phyloP scores from a whole-genome alignment of 169 alveolate species.

The Plasmodium sp. region DNA sequence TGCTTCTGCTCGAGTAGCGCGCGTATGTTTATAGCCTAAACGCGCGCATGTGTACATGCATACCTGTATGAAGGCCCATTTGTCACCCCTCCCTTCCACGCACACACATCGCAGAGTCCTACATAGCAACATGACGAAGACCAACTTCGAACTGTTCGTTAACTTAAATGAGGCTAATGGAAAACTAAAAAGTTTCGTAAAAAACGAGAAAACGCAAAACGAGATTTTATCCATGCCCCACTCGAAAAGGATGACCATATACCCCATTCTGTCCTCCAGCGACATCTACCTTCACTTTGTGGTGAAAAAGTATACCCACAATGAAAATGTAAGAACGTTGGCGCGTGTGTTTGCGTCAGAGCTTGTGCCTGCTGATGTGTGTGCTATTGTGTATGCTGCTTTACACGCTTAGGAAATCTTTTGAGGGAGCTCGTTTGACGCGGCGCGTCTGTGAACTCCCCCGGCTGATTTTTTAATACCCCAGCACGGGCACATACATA shows the following conservation, averaged over 20 bases:
- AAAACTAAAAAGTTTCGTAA: slow-evolving; percentile 28
- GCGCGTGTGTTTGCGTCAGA: neutral
- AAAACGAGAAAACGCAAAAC: slow-evolving; percentile 14
- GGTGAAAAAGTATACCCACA: slow-evolving; percentile 65
- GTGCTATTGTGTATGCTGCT: neutral
- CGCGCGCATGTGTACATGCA: neutral
- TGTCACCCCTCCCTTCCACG: neutral
- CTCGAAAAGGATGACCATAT: slow-evolving; percentile 71
- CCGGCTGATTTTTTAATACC: neutral
- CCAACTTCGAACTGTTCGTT: slow-evolving; percentile 49
- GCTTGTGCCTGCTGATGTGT: neutral
- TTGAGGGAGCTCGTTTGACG: neutral
- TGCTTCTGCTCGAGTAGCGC: neutral
- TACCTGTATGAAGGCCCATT: neutral
- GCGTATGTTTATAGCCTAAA: neutral
- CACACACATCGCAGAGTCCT: slow-evolving; percentile 10
- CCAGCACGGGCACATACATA: neutral
- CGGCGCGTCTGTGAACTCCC: neutral
- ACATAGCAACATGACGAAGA: slow-evolving; percentile 26
- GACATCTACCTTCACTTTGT: slow-evolving; percentile 66
- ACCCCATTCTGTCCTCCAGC: slow-evolving; percentile 35
- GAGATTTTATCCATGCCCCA: slow-evolving; percentile 43
- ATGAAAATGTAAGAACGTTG: slow-evolving; percentile 34
- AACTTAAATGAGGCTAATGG: slow-evolving; percentile 45
- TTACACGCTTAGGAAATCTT: neutral